Evolutionary conservation across 2,329 filamentous ascomycete species (phyloP), one percentile per base, ranked within the genome.

Genomic region (Bipolaris cookei): DNA sequence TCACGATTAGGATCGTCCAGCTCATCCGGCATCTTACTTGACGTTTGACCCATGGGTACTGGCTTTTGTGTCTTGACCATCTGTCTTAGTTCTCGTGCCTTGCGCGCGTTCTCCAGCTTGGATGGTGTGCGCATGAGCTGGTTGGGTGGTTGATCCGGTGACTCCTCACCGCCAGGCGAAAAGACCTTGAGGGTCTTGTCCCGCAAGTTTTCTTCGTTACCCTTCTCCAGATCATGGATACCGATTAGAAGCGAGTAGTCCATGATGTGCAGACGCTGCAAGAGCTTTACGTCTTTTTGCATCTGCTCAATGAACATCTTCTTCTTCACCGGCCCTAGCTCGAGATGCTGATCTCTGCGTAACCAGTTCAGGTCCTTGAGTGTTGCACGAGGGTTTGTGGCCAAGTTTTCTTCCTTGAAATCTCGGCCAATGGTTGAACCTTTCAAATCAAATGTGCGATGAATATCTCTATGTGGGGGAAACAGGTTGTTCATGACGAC

Each of bases 401-500:
- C 90, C 49, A 98, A 79, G 56, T 96, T 88, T 44, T 96, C 91
- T 76, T 98, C 95, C 68, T 82, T 89, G 75, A 95, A 94, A 76
- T 98, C 92, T 72, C 95, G 87, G 13, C 95, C 95, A 65, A 98
- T 87, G 0, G 94, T 98, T 6, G 95, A 98, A 7, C 95, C 95
- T 79, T 99, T 99, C 66, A 99, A 78, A 76, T 99, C 95, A 72
- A 97, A 99, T 3, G 93, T 99, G 71, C 92, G 88, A 79, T 99
- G 95, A 59, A 99, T 98, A 76, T 99, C 95, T 66, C 94, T 87
- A 79, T 99, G 95, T 6, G 95, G 94, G 11, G 95, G 95, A 72
- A 99, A 99, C 14, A 99, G 85, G 76, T 99, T 99, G 82, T 99
- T 99, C 95, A 99, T 99, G 74, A 99, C 93, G 58, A 99, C 95